These are phyloP conservation scores for Penicillium sp. DNA, from an alignment of 2,329 filamentous ascomycete species.

Conservation along the genomic window DNA sequence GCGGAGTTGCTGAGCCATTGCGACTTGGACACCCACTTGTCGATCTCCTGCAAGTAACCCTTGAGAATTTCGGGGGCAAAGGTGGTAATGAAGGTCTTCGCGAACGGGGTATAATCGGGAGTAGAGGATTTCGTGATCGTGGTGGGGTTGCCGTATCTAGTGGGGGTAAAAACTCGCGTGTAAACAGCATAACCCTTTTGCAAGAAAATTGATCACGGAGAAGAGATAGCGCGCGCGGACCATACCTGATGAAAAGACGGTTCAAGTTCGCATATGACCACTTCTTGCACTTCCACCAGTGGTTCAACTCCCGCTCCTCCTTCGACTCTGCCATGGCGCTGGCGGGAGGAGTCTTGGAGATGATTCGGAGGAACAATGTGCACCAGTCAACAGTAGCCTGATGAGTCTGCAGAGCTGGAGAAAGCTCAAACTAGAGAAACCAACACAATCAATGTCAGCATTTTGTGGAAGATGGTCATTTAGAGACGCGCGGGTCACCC, in stretches of 20 bases:
- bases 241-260: constrained; percentile 85
- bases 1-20: constrained; percentile 94
- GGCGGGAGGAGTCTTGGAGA: constrained; percentile 80
- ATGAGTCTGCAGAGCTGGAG: constrained; percentile 73
- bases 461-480: constrained; percentile 10
- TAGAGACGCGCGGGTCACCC: constrained; percentile 39
- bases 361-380: constrained; percentile 86
- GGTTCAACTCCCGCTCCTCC: constrained; percentile 85
- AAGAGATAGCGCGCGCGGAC: constrained; percentile 4
- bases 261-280: constrained; percentile 99
- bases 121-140: constrained; percentile 72
- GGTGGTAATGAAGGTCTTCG: constrained; percentile 85
- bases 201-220: background rate
- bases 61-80: constrained; percentile 97
- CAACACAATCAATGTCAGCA: constrained; percentile 32
- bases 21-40: constrained; percentile 95
- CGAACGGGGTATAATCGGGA: constrained; percentile 76
- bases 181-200: constrained; percentile 3
- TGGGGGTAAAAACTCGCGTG: constrained; percentile 6
- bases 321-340: constrained; percentile 76
- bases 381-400: constrained; percentile 92
- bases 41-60: constrained; percentile 89
- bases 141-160: constrained; percentile 84
- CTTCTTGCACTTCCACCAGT: constrained; percentile 99
- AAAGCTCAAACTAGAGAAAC: constrained; percentile 75